These are phyloP conservation scores for Picochlorum sp. DNA, from an alignment of 139 green algal species.

Conservation along the genomic window DNA sequence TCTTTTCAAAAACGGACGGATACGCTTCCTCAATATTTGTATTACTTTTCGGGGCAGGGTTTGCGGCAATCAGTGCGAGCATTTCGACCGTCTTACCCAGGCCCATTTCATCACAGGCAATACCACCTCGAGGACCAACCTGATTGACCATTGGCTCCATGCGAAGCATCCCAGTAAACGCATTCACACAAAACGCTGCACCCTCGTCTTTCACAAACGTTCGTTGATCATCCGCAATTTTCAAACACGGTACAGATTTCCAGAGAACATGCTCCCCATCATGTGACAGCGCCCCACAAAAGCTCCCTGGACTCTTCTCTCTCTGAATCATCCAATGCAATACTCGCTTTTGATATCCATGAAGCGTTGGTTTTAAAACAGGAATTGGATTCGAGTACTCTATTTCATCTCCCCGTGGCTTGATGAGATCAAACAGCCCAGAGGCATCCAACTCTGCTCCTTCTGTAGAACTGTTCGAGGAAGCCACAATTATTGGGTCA, in stretches of 20 bases:
- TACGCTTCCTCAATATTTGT: conserved; percentile 4
- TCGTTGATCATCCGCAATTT: neutral
- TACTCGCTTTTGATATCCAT: conserved; percentile 72
- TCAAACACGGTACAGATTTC: conserved; percentile 21
- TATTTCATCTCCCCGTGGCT: conserved; percentile 46
- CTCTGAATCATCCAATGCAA: conserved; percentile 30
- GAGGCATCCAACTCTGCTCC: conserved; percentile 39
- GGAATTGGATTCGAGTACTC: conserved; percentile 23
- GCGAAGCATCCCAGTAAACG: conserved; percentile 30
- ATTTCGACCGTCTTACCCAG: conserved; percentile 94
- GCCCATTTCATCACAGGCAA: conserved; percentile 53
- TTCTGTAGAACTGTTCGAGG: neutral
- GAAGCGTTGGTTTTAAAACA: conserved; percentile 51
- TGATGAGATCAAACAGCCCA: conserved; percentile 52
- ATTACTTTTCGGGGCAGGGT: conserved; percentile 31
- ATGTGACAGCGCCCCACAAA: neutral
- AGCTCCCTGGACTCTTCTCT: conserved; percentile 9
- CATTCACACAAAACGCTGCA: conserved; percentile 40
- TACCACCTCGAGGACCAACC: conserved; percentile 25
- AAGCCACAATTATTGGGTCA: neutral
- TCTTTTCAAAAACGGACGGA: neutral
- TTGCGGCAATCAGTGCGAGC: conserved; percentile 63
- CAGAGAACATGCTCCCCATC: conserved; percentile 54
- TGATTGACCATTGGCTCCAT: conserved; percentile 13
- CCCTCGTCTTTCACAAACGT: neutral